Conservation (phyloP, 352 stramenopile species). For the Globisporangium spinosum region DNA sequence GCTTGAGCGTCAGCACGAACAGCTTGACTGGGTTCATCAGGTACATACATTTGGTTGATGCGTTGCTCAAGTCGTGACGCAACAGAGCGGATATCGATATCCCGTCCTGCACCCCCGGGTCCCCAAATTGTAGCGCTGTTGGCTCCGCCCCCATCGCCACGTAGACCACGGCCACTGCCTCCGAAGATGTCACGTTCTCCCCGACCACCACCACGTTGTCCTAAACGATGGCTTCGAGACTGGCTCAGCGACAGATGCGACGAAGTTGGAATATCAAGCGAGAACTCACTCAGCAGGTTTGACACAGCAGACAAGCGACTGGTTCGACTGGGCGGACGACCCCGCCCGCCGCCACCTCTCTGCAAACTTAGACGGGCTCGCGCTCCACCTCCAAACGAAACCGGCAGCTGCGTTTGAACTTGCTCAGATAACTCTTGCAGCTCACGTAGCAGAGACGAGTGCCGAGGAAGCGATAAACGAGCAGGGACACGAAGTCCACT, state of each 20-base stretch:
- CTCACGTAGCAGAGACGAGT: constrained; percentile 70
- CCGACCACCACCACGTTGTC: constrained; percentile 42
- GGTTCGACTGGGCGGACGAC: constrained; percentile 49
- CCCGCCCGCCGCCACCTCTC: constrained; percentile 38
- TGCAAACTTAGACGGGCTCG: constrained; percentile 29
- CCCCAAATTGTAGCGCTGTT: constrained; percentile 37
- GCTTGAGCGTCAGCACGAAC: constrained; percentile 4
- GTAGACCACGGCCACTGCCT: constrained; percentile 32
- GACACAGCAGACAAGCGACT: constrained; percentile 69
- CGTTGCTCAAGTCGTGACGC: constrained; percentile 74
- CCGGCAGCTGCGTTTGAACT: constrained; percentile 63
- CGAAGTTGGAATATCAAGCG: constrained; percentile 63
- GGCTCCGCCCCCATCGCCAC: constrained; percentile 26
- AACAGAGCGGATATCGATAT: constrained; percentile 63
- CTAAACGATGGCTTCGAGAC: constrained; percentile 23
- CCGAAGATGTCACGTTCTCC: constrained; percentile 54
- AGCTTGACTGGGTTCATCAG: constrained; percentile 25
- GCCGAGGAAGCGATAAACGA: constrained; percentile 49
- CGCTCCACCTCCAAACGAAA: constrained; percentile 24
- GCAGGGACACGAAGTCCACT: constrained; percentile 29
- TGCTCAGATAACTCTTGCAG: constrained; percentile 74
- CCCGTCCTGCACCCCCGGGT: constrained; percentile 24
- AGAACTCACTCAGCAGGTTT: constrained; percentile 81
- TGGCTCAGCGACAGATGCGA: constrained; percentile 34
- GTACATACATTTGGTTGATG: constrained; percentile 45